A percentile compares a stretch with the other conserved stretches of the same genome.
Evolutionary conservation across 352 stramenopile species (phyloP).

Genomic region (Thalassiosira ordinaria): DNA sequence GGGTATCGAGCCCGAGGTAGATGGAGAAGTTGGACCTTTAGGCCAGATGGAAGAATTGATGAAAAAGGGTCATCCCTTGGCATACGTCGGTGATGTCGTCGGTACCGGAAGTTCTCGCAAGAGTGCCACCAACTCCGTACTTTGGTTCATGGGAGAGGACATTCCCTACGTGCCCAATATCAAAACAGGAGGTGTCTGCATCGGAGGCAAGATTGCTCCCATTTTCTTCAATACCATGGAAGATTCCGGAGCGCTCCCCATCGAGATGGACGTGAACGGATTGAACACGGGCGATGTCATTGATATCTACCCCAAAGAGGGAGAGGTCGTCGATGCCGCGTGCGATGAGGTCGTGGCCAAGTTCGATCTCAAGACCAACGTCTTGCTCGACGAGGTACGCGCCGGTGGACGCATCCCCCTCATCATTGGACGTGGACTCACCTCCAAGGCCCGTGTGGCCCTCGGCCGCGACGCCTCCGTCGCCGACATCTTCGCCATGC

Average conservation of each 20-base stretch:
- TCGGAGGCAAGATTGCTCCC: constrained; percentile 88
- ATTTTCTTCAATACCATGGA: constrained; percentile 92
- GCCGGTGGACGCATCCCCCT: constrained; percentile 88
- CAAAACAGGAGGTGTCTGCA: constrained; percentile 82
- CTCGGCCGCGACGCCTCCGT: constrained; percentile 76
- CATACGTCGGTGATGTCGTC: constrained; percentile 89
- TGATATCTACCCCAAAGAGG: constrained; percentile 87
- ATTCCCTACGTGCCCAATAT: constrained; percentile 88
- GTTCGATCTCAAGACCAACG: constrained; percentile 87
- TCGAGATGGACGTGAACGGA: constrained; percentile 86
- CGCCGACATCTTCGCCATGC: constrained; percentile 83
- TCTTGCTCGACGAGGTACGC: constrained; percentile 88
- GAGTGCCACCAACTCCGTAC: constrained; percentile 86
- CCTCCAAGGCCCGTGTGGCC: constrained; percentile 82
- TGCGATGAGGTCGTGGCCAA: constrained; percentile 81
- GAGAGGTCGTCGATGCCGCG: constrained; percentile 73
- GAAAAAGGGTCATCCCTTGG: constrained; percentile 84
- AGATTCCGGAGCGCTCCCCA: constrained; percentile 87
- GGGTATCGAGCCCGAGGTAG: constrained; percentile 83
- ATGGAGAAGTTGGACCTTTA: constrained; percentile 84
- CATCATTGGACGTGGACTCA: constrained; percentile 88
- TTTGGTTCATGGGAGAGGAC: constrained; percentile 88
- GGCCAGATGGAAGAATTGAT: constrained; percentile 84
- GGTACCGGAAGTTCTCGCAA: constrained; percentile 87
- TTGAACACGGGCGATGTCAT: constrained; percentile 89